Conservation (phyloP, 352 stramenopile genomes). For the Phytophthora kernoviae region DNA sequence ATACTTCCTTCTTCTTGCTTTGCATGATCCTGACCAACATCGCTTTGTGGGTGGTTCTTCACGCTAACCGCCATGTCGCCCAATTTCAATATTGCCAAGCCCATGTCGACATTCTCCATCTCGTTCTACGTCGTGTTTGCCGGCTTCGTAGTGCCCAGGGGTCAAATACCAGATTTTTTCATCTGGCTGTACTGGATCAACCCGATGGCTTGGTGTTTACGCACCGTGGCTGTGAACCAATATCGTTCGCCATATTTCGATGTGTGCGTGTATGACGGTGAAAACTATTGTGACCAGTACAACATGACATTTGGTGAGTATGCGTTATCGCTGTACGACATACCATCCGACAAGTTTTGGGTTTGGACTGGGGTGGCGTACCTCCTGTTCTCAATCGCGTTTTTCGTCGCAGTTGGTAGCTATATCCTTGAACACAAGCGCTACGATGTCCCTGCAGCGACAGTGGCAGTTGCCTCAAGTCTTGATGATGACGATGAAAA, state of each 20-base stretch:
- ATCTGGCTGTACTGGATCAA: constrained; percentile 70
- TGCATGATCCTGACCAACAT: constrained; percentile 26
- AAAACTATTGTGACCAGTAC: constrained; percentile 32
- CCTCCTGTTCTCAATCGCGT: constrained; percentile 20
- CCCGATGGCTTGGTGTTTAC: constrained; percentile 47
- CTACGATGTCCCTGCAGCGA: constrained; percentile 19
- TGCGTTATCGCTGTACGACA: constrained; percentile 29
- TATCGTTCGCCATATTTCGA: constrained; percentile 37
- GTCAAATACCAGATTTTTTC: constrained; percentile 37
- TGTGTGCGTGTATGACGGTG: constrained; percentile 30
- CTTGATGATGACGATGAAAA: constrained; percentile 6
- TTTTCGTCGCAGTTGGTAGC: constrained; percentile 31
- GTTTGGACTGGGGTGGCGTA: constrained; percentile 27
- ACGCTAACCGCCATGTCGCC: constrained; percentile 27
- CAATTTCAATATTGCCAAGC: constrained; percentile 35
- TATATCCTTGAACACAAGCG: constrained; percentile 33
- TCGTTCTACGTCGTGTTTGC: constrained; percentile 35
- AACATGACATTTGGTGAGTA: constrained; percentile 40
- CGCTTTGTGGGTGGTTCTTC: constrained; percentile 32
- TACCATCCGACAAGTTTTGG: constrained; percentile 35
- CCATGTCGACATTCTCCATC: constrained; percentile 37
- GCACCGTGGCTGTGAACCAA: constrained; percentile 37
- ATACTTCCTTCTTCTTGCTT: constrained; percentile 21
- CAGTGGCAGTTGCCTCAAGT: constrained; percentile 14
- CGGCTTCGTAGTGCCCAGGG: constrained; percentile 42